Conservation (phyloP, 345 rosid genomes). For the Lepidium sativum region DNA sequence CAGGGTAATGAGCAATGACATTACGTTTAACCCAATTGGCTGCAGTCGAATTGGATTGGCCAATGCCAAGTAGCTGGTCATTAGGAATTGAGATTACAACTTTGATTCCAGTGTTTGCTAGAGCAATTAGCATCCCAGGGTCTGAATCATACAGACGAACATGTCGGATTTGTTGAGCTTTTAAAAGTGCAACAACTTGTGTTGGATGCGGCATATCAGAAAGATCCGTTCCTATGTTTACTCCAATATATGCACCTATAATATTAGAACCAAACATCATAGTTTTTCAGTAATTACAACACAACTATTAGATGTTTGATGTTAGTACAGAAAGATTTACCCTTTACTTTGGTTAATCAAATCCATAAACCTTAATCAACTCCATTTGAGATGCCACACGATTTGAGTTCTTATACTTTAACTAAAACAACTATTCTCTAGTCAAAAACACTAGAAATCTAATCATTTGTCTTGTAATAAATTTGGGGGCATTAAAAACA, state of each 20-base stretch:
- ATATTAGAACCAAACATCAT: not conserved
- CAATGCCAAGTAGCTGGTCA: slow-evolving; percentile 79
- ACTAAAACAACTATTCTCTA: not conserved
- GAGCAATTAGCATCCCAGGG: slow-evolving; percentile 58
- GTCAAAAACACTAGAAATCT: not conserved
- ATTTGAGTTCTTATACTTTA: not conserved
- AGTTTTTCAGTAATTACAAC: not conserved
- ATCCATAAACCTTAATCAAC: not conserved
- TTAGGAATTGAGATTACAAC: slow-evolving; percentile 71
- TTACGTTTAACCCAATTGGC: slow-evolving; percentile 84
- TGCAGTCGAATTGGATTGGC: slow-evolving; percentile 81
- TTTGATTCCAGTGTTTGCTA: slow-evolving; percentile 67
- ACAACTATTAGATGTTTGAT: not conserved
- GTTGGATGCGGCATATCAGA: slow-evolving; percentile 83
- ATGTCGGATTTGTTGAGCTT: slow-evolving; percentile 70
- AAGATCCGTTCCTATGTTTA: slow-evolving; percentile 69
- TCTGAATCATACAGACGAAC: slow-evolving; percentile 64
- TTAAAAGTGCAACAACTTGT: slow-evolving; percentile 68
- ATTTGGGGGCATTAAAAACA: slow-evolving; percentile 11
- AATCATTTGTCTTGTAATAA: slow-evolving; percentile 8
- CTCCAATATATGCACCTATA: slow-evolving; percentile 61
- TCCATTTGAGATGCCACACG: not conserved
- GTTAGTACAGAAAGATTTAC: not conserved
- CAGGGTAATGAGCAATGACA: slow-evolving; percentile 68
- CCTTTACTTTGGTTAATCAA: not conserved